Conservation (phyloP, 192 early-diverging fungal species). For the Gigaspora rosea region DNA sequence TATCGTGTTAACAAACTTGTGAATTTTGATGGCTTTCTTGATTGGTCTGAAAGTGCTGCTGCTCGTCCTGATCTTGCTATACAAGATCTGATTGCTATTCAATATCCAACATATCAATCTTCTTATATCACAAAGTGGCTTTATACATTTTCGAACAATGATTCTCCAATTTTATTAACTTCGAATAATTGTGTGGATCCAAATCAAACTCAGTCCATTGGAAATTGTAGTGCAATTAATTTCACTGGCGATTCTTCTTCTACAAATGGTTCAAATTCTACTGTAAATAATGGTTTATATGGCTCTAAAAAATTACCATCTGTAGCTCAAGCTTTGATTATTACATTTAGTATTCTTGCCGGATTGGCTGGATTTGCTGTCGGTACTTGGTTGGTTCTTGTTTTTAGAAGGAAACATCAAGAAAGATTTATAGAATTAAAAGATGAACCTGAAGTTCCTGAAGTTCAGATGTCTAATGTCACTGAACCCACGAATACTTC, state of each 20-base stretch:
- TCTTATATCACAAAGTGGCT: conserved; percentile 28
- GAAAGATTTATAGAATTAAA: conserved; percentile 28
- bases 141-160: conserved; percentile 16
- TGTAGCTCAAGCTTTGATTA: neutral
- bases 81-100: conserved; percentile 35
- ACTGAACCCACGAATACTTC: neutral
- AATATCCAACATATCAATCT: conserved; percentile 34
- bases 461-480: neutral
- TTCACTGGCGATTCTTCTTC: conserved; percentile 1
- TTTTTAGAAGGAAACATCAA: conserved; percentile 6
- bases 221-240: neutral
- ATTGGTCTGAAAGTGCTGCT: conserved; percentile 28
- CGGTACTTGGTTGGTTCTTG: neutral
- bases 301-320: neutral
- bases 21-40: conserved; percentile 13
- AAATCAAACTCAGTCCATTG: neutral
- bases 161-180: neutral
- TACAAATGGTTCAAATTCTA: neutral
- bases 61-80: conserved; percentile 34
- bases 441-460: conserved; percentile 10
- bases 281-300: neutral
- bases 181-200: neutral
- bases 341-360: neutral
- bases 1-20: conserved; percentile 24
- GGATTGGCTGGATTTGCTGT: neutral